phyloP scores from a whole-genome alignment of 495 filamentous ascomycete species.

The Penicillium turbatum region DNA sequence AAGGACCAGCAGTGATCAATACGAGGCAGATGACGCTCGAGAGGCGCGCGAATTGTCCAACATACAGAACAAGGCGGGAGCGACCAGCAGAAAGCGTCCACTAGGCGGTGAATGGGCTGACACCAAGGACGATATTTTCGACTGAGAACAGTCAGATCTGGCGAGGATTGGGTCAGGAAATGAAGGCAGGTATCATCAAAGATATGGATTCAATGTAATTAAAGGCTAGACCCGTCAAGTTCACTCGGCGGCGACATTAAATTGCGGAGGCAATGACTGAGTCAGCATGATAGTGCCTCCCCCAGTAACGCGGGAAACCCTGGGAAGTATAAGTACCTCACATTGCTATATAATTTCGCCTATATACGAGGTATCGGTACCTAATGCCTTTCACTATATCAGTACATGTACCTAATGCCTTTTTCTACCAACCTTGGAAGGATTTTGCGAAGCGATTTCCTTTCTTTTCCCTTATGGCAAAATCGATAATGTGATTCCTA shows the following conservation, averaged over 20 bases:
- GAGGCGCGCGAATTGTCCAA: constrained; percentile 12
- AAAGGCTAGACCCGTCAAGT: background rate
- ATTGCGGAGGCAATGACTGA: constrained; percentile 9
- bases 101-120: constrained; percentile 3
- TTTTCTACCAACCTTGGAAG: too few relatives aligned
- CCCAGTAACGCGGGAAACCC: background rate
- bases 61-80: constrained; percentile 4
- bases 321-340: background rate
- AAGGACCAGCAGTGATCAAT: constrained; percentile 2
- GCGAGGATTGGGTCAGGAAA: background rate
- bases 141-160: background rate
- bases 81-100: constrained; percentile 4
- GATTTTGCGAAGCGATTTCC: too few relatives aligned
- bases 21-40: constrained; percentile 1
- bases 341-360: background rate
- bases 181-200: background rate
- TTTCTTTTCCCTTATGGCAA: too few relatives aligned
- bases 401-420: too few relatives aligned
- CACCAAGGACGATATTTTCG: background rate
- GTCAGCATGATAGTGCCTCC: constrained; percentile 12
- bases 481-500: background rate
- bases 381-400: too few relatives aligned
- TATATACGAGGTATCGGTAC: background rate
- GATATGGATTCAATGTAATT: background rate
- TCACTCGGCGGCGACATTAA: background rate